Conservation (phyloP, 805 yeast species). For the Ogataea haglerorum region DNA sequence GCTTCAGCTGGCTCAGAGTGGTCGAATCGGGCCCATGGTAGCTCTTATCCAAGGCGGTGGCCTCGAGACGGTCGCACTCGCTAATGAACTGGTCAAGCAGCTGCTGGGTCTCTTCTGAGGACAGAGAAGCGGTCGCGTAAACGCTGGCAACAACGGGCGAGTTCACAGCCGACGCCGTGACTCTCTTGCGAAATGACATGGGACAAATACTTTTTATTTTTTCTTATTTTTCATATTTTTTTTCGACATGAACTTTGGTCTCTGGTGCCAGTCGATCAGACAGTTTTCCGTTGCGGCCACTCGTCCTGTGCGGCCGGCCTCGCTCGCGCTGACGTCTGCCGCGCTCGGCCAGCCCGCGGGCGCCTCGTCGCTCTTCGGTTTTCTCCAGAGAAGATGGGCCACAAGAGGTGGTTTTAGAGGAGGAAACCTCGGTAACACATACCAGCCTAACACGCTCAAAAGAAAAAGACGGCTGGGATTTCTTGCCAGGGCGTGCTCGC, state of each 20-base stretch:
- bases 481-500: constrained; percentile 73
- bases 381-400: constrained; percentile 32
- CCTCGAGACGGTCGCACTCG: constrained; percentile 21
- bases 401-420: constrained; percentile 66
- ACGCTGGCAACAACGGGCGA: constrained; percentile 44
- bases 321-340: constrained; percentile 3
- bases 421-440: constrained; percentile 91
- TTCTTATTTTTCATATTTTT: constrained; percentile 2
- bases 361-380: constrained; percentile 18
- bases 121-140: constrained; percentile 14
- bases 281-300: constrained; percentile 10
- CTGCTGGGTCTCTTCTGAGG: constrained; percentile 23
- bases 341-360: constrained; percentile 14
- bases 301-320: constrained; percentile 1
- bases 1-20: constrained; percentile 32
- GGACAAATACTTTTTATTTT: constrained; percentile 1
- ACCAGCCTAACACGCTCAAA: constrained; percentile 87
- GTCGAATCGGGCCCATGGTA: constrained; percentile 29
- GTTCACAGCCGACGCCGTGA: constrained; percentile 42
- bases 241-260: constrained; percentile 6
- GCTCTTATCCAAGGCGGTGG: constrained; percentile 9
- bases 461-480: constrained; percentile 91
- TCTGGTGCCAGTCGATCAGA: constrained; percentile 12
- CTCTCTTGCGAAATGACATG: constrained; percentile 38
- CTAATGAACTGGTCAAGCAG: constrained; percentile 26